Evolutionary conservation across 306 rosid genomes (phyloP).

Genomic region (Ammopiptanthus mongolicus): DNA sequence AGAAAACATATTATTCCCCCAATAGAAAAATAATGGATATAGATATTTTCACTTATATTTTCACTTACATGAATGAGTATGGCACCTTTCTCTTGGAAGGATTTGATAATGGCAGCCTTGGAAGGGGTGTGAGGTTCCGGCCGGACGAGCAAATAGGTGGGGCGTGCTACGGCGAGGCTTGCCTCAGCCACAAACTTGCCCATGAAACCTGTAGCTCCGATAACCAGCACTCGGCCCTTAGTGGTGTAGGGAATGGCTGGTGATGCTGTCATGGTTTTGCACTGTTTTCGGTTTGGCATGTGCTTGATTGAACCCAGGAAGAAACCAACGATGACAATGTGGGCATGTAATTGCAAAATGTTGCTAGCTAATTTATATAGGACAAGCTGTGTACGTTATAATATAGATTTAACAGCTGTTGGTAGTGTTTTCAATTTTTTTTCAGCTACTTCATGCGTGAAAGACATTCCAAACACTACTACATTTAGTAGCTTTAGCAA

Average conservation of each 20-base stretch:
- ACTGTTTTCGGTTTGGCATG: not conserved
- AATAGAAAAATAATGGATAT: not conserved
- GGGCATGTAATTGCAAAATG: not conserved
- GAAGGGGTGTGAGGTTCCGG: constrained; percentile 25
- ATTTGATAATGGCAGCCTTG: constrained; percentile 26
- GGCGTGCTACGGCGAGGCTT: constrained; percentile 30
- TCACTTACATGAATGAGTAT: constrained; percentile 35
- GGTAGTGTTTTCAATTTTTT: not conserved
- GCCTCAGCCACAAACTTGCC: constrained; percentile 61
- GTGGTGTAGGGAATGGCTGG: not conserved
- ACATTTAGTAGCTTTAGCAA: no score
- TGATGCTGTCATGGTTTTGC: constrained; percentile 37
- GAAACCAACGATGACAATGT: no score
- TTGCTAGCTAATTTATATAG: not conserved
- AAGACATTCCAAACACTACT: no score
- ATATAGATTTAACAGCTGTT: not conserved
- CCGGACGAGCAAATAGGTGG: constrained; percentile 49
- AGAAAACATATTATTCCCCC: not conserved
- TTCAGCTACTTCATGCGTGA: not conserved
- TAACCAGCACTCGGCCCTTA: constrained; percentile 35
- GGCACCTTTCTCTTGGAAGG: constrained; percentile 59
- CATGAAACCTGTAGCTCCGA: constrained; percentile 72
- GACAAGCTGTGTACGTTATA: not conserved
- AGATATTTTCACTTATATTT: no score
- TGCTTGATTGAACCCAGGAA: no score